Evolutionary conservation across 2,329 filamentous ascomycete genomes (phyloP).

Genomic region (Lasiodiplodia hormozganensis): DNA sequence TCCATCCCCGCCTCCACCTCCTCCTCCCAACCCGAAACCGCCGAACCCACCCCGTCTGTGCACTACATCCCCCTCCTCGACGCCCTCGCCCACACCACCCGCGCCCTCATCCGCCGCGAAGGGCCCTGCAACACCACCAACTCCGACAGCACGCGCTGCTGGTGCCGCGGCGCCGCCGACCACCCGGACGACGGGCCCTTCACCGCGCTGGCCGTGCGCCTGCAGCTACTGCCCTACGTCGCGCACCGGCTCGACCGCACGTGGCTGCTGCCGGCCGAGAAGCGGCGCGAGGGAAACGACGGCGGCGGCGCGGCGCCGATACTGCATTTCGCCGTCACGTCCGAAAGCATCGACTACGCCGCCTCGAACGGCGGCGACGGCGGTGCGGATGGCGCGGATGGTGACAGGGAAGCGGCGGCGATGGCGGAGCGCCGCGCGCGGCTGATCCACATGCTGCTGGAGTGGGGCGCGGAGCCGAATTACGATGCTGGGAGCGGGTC

Average conservation of each 20-base stretch:
- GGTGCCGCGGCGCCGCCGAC: conserved; percentile 19
- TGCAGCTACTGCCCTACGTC: not conserved
- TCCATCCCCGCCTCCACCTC: not conserved
- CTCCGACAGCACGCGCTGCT: not conserved
- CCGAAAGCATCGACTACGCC: not conserved
- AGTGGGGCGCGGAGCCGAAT: conserved; percentile 18
- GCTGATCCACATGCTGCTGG: not conserved
- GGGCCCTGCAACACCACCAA: not conserved
- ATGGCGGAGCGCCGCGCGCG: not conserved
- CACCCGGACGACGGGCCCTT: not conserved
- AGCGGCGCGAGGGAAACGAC: not conserved
- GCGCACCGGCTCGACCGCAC: not conserved
- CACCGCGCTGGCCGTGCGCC: not conserved
- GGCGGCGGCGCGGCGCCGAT: conserved; percentile 35
- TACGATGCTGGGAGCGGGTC: not conserved
- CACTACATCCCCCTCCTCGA: not conserved
- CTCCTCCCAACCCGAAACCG: too few species aligned
- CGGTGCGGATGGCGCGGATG: not conserved
- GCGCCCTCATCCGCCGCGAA: not conserved
- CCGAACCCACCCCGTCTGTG: not conserved
- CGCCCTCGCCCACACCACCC: not conserved
- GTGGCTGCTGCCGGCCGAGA: not conserved
- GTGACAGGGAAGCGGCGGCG: too few species aligned
- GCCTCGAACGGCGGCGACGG: not conserved
- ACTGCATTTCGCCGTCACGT: conserved; percentile 5